Evolutionary conservation across 257 asterid genomes (phyloP).

Genomic region (Solanum appendiculatum): DNA sequence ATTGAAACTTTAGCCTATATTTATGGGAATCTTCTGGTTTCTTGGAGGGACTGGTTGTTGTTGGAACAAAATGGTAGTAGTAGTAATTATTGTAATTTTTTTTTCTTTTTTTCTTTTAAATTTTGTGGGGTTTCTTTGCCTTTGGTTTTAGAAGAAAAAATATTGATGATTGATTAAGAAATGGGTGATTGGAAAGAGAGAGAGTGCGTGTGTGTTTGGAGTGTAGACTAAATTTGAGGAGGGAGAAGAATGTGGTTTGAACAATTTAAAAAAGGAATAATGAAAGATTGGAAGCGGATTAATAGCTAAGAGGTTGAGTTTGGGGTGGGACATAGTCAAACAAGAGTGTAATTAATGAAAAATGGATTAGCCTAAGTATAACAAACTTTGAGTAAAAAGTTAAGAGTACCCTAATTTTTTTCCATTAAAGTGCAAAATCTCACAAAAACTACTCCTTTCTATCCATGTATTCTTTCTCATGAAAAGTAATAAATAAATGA

Average conservation of each 20-base stretch:
- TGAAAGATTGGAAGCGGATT: constrained; percentile 35
- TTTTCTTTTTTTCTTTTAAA: not conserved
- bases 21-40: constrained; percentile 51
- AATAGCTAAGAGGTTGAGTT: not conserved
- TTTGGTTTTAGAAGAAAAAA: constrained; percentile 8
- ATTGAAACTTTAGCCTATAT: constrained; percentile 8
- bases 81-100: not conserved
- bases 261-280: constrained; percentile 12
- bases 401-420: not conserved
- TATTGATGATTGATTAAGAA: constrained; percentile 25
- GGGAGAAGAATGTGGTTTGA: constrained; percentile 16
- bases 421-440: not conserved
- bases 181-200: constrained; percentile 25
- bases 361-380: not conserved
- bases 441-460: not conserved
- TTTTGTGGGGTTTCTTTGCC: not conserved
- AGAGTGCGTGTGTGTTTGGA: not conserved
- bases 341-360: constrained; percentile 11
- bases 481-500: too few species aligned
- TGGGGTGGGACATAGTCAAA: constrained; percentile 28
- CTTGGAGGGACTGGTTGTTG: constrained; percentile 33
- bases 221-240: constrained; percentile 5
- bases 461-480: too few species aligned
- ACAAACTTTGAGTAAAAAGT: constrained; percentile 4
- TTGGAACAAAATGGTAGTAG: constrained; percentile 12